Evolutionary conservation across 192 early-diverging fungal species (phyloP), one percentile per base, ranked within the genome.

Genomic region (Coemansia sp.): DNA sequence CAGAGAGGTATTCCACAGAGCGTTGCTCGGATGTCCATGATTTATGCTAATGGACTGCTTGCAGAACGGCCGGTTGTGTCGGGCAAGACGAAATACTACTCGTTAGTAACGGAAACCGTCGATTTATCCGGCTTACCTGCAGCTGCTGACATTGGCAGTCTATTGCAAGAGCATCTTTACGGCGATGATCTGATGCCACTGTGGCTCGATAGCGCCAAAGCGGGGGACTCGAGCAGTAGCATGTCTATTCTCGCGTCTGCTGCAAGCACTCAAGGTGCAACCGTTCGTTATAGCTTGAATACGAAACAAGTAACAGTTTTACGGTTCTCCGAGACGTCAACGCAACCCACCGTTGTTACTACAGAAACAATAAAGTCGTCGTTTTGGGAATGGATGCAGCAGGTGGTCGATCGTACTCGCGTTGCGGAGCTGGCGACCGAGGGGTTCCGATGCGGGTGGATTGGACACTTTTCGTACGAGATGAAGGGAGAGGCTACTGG

Each of bases 401-500:
- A 61, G 0, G 46, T 73, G 0, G 83, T 84, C 61, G 66, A 68
- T 12, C 44, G 43, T 5, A 83, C 81, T 0, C 66, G 33, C 16
- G 62, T 56, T 5, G 23, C 11, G 5, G 26, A 75, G 49, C 35
- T 66, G 60, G 70, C 68, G 0, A 71, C 79, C 0, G 81, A 87
- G 57, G 83, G 74, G 45, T 97, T 97, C 62, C 75, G 85, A n/a
- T 88, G 93, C 57, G 97, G 97, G 0, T 83, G 95, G 77, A 79
- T 95, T 0, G 97, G 97, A 0, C 93, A 92, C 69, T 90, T 96
- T 82, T 94, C 93, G 0, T 98, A 98, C 74, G 97, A 96, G 64
- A 93, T 98, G 93, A 94, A 94, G 63, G 62, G 84, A 34, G 96
- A 98, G 70, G 49, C 62, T 15, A 11, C 35, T 6, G 55, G 44